Evolutionary conservation across 163 green algal genomes (phyloP).

Genomic region (Scenedesmus sp.): DNA sequence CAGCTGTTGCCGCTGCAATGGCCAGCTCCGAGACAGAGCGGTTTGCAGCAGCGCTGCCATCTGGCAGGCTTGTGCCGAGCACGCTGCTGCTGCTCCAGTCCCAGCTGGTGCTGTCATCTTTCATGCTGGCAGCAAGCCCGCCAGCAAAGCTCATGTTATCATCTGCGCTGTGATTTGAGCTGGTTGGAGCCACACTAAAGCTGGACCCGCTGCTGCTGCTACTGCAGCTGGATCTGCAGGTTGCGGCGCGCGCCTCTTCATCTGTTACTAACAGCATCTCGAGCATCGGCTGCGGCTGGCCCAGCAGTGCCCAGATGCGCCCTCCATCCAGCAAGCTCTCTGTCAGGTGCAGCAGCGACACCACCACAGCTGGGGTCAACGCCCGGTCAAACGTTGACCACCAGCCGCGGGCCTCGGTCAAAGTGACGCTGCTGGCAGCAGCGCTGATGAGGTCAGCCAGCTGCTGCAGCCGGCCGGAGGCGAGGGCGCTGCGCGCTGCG

Average conservation of each 20-base stretch:
- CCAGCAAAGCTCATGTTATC: too few relatives aligned
- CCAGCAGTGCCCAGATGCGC: conserved; percentile 31
- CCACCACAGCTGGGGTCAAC: neutral
- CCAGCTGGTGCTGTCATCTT: neutral
- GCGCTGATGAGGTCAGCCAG: neutral
- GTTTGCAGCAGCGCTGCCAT: neutral
- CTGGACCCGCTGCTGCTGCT: neutral
- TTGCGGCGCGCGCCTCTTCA: conserved; percentile 23
- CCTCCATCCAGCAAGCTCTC: conserved; percentile 34
- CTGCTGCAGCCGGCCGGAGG: neutral
- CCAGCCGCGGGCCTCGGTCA: neutral
- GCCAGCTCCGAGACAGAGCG: neutral
- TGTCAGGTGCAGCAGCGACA: conserved; percentile 1
- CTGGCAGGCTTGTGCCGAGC: too few relatives aligned
- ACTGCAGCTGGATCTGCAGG: conserved; percentile 4
- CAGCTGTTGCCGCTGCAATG: conserved; percentile 12
- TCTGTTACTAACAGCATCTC: conserved; percentile 48
- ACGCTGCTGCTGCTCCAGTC: neutral
- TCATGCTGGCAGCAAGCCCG: neutral
- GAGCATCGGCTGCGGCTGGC: conserved; percentile 34
- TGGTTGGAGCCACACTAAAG: neutral
- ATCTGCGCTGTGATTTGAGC: too few relatives aligned
- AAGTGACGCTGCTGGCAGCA: neutral
- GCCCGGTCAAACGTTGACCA: neutral
- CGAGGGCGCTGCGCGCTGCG: neutral